A percentile compares a stretch with the other conserved stretches of the same genome.
Conservation (phyloP, 441 rosid genomes). For the Croton setiger region DNA sequence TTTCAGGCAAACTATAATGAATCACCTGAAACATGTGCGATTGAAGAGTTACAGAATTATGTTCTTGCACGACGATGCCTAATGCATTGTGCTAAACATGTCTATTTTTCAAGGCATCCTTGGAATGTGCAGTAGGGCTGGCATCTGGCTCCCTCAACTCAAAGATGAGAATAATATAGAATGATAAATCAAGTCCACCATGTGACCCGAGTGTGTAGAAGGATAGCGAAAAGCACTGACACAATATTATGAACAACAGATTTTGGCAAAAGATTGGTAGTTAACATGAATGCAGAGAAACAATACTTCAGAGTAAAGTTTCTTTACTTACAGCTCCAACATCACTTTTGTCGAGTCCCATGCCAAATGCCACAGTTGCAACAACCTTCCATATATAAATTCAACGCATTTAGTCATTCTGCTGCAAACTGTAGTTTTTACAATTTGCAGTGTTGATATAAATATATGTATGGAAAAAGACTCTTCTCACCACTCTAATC, state of each 20-base stretch:
- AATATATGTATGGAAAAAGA: not conserved
- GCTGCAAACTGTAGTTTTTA: not conserved
- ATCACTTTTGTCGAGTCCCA: conserved; percentile 96
- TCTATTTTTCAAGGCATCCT: not conserved
- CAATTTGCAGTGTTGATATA: too few relatives aligned
- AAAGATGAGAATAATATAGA: not conserved
- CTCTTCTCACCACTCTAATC: conserved; percentile 80
- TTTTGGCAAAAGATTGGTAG: not conserved
- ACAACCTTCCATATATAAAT: conserved; percentile 62
- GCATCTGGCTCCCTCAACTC: not conserved
- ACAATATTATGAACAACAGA: not conserved
- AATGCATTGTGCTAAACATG: not conserved
- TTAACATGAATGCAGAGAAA: conserved; percentile 17
- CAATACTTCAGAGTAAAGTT: conserved; percentile 19
- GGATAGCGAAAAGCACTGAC: not conserved
- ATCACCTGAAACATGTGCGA: conserved; percentile 53
- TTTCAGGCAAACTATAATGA: conserved; percentile 92
- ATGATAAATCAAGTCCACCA: not conserved
- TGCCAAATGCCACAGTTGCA: conserved; percentile 98
- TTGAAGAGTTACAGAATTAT: conserved; percentile 8
- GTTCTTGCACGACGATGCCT: not conserved
- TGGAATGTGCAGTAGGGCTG: too few relatives aligned
- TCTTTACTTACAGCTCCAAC: conserved; percentile 87
- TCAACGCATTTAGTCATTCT: conserved; percentile 7
- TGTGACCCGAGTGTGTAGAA: not conserved